Percentiles rank a stretch among this genome's conserved stretches.
Conservation (phyloP, 176 grass and related monocot species). For the Panicum miliaceum region DNA sequence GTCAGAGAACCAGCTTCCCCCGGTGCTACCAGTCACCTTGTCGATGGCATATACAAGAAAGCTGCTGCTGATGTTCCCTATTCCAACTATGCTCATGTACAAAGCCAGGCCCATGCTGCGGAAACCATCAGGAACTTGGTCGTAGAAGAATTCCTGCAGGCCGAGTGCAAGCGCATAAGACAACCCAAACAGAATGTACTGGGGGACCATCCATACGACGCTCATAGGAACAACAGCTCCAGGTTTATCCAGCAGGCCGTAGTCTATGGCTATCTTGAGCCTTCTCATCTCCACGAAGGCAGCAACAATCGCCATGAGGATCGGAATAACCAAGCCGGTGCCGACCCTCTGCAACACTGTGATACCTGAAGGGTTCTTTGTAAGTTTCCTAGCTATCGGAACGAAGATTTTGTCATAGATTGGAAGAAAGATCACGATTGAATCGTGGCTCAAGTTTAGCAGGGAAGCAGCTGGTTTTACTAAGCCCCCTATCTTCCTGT, state of each 20-base stretch:
- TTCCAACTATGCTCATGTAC: slow-evolving; percentile 53
- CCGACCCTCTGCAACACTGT: slow-evolving; percentile 67
- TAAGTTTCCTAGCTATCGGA: slow-evolving; percentile 34
- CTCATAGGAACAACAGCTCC: slow-evolving; percentile 38
- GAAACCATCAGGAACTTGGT: slow-evolving; percentile 54
- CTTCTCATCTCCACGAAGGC: slow-evolving; percentile 54
- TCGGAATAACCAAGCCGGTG: slow-evolving; percentile 28
- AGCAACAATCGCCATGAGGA: slow-evolving; percentile 13
- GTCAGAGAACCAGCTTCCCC: slow-evolving; percentile 60
- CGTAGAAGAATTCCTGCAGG: slow-evolving; percentile 71
- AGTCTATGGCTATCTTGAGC: slow-evolving; percentile 44
- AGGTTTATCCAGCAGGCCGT: slow-evolving; percentile 51
- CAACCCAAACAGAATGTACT: slow-evolving; percentile 46
- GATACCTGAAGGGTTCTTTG: slow-evolving; percentile 41
- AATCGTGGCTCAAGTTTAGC: slow-evolving; percentile 8
- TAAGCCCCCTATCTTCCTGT: slow-evolving; percentile 46
- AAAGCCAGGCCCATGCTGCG: slow-evolving; percentile 56
- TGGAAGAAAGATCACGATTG: slow-evolving; percentile 49
- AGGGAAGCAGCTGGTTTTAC: slow-evolving; percentile 46
- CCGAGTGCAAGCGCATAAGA: slow-evolving; percentile 55
- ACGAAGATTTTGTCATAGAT: slow-evolving; percentile 54
- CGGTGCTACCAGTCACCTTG: background rate
- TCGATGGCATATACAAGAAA: slow-evolving; percentile 36
- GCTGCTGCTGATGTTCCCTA: slow-evolving; percentile 40
- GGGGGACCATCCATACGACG: slow-evolving; percentile 53